Conservation (phyloP, 257 asterid genomes). For the Nicotiana knightiana region DNA sequence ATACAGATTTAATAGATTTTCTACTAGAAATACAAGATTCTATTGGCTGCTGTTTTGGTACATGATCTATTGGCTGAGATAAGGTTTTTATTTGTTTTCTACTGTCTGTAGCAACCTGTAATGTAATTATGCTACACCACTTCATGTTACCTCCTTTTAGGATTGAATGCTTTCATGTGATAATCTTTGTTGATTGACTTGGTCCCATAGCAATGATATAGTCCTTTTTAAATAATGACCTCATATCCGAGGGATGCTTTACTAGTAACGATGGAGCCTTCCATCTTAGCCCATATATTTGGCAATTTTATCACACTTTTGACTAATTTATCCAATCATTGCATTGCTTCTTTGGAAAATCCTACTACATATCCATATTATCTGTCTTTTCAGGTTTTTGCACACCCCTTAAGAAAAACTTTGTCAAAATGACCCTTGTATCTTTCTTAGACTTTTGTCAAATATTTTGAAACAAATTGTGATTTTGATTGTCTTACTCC, state of each 20-base stretch:
- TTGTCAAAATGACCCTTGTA: too few species aligned
- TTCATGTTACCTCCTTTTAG: neutral
- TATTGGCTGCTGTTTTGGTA: neutral
- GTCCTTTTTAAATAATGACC: neutral
- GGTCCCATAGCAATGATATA: neutral
- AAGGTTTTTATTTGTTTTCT: neutral
- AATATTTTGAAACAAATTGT: too few species aligned
- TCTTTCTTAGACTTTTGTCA: too few species aligned
- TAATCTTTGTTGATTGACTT: neutral
- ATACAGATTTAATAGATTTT: too few species aligned
- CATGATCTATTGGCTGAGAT: neutral
- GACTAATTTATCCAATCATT: neutral
- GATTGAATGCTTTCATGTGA: neutral
- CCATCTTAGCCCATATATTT: neutral
- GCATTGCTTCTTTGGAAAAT: neutral
- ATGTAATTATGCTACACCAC: neutral
- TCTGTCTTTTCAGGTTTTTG: too few species aligned
- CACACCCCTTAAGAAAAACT: too few species aligned
- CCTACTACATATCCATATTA: too few species aligned
- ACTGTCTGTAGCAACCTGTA: neutral
- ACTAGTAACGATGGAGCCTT: neutral
- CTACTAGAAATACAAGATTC: too few species aligned
- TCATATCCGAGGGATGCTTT: neutral
- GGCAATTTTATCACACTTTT: neutral
- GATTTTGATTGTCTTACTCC: too few species aligned